These are phyloP conservation scores for Inosperma sp. DNA, from an alignment of 768 basidiomycete species.

Conservation along the genomic window DNA sequence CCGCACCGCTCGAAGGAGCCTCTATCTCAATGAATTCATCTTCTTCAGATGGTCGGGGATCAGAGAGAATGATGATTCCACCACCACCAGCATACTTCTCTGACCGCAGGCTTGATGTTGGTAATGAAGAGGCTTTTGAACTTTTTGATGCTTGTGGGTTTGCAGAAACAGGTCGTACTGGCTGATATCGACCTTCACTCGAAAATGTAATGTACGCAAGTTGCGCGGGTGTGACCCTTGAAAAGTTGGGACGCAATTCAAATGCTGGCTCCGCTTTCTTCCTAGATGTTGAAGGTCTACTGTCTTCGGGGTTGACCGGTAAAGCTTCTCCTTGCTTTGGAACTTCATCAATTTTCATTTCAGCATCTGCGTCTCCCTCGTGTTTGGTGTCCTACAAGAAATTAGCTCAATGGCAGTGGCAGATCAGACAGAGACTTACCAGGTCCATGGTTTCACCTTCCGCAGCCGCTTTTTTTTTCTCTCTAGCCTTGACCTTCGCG, in stretches of 20 bases:
- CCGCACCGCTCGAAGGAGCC: constrained; percentile 26
- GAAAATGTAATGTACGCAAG: constrained; percentile 83
- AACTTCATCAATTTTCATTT: constrained; percentile 69
- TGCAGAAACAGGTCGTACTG: constrained; percentile 75
- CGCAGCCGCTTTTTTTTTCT: constrained; percentile 84
- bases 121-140: constrained; percentile 32
- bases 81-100: constrained; percentile 76
- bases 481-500: constrained; percentile 92
- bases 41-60: constrained; percentile 64
- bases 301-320: constrained; percentile 47
- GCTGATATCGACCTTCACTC: constrained; percentile 73
- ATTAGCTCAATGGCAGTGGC: not conserved
- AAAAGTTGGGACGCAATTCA: constrained; percentile 80
- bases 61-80: constrained; percentile 81
- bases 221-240: constrained; percentile 89
- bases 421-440: constrained; percentile 40
- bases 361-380: constrained; percentile 60
- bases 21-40: constrained; percentile 69
- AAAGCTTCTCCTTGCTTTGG: constrained; percentile 53
- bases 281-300: constrained; percentile 35
- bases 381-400: constrained; percentile 32
- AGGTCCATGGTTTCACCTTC: constrained; percentile 81
- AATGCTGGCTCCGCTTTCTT: constrained; percentile 72
- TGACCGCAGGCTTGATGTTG: constrained; percentile 34
- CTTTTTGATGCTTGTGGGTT: constrained; percentile 33